Base-by-base conservation (phyloP, 345 rosid species). In the Populus alba region DNA sequence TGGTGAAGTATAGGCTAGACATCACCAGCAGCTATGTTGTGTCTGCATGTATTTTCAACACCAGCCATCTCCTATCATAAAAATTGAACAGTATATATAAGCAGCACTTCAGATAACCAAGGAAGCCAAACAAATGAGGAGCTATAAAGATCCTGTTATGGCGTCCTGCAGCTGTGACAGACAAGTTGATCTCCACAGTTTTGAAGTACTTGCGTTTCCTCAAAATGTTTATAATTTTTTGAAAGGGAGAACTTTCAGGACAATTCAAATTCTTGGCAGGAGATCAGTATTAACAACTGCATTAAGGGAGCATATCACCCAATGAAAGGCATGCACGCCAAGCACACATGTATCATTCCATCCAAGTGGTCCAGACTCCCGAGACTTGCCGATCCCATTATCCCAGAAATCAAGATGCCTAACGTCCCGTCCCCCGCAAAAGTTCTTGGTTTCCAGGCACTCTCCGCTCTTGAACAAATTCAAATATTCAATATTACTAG, bases 21-120 rank as follows among this genome's bases (percentile, higher is more conserved):
- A 10, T 25, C 17, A 31, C 53, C 16, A n/a, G n/a, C 71, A 57
- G 67, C 79, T 0, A 76, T 25, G 57, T 27, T 57, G 55, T 39
- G 47, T 43, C 80, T 43, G 47, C 47, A 11, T 63, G 4, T 25
- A 55, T 70, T 76, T 45, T 35, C 67, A 61, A 37, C 17, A 33
- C 55, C 47, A 49, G 45, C 79, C 63, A 67, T 80, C 17, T 57
- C 83, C 84, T 82, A 17, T 15, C 59, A 84, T 29, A 71, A 59
- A 73, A 25, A 77, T 59, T 59, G 13, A 65, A 8, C 37, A 45
- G 25, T 35, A 68, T 59, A 17, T 22, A 61, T 20, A 61, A 27
- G 8, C 2, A 62, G 3, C 13, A 65, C 17, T 22, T 8, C 62
- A 47, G 59, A 59, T 17, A 27, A 27, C 22, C 0, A 29, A 29